Evolutionary conservation across 768 basidiomycete species (phyloP), one percentile per base, ranked within the genome.

Genomic region (Candolleomyces eurysporus): DNA sequence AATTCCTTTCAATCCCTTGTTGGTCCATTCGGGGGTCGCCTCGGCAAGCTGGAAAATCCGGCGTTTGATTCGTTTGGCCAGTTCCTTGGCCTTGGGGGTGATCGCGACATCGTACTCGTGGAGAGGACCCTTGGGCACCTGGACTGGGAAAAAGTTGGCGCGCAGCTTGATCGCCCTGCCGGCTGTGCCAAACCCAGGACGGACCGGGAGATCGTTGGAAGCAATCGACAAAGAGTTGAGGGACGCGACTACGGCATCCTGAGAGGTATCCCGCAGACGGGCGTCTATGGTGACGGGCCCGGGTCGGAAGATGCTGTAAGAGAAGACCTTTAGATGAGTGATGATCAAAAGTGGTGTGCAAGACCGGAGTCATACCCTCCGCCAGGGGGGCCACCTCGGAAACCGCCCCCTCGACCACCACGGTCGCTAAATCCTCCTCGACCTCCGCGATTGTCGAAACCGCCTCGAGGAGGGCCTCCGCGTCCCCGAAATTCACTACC

Each of bases 131-230:
- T 82, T 79, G 1, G 80, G 79, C 10, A 84, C 70, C 51, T 75
- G 77, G 30, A 91, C 76, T 0, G 87, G 79, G 71, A 90, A 90
- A 75, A 86, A 89, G 66, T 91, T 91, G 50, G 88, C 79, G 7
- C 90, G 79, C 16, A 90, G 69, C 48, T 76, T 81, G 66, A 86
- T 78, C 10, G 70, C 45, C 42, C 62, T 76, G 10, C 88, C 87
- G 0, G 63, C 64, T 0, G 75, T 83, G 0, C 88, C 87, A 64
- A 80, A 88, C 16, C 78, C 84, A 7, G 86, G 85, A 21, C 87
- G 80, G 10, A 84, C 64, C 16, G 88, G 87, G 46, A 92, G 71
- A 14, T 82, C 77, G 45, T 73, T 71, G 7, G 67, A 63, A 21
- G 71, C 69, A 16, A 79, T 40, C 8, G 61, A 70, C 54, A 81